Evolutionary conservation across 768 basidiomycete species (phyloP), one percentile per base, ranked within the genome.

Genomic region (Boletus coccyginus): DNA sequence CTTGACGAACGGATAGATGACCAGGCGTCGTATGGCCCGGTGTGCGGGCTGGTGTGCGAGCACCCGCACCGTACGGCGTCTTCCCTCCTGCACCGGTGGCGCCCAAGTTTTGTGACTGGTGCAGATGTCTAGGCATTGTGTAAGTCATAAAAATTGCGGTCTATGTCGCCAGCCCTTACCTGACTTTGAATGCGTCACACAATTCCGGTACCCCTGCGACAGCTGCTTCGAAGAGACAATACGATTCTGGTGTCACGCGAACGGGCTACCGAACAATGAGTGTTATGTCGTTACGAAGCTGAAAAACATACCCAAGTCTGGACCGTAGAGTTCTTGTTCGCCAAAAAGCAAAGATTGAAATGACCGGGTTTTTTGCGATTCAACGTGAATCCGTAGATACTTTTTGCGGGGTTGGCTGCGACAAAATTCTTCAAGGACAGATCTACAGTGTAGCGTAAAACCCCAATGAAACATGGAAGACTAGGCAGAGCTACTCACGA

Each of bases 131-230:
- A 59, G 41, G 52, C 40, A 27, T 38, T 31, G 36, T 41, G 51
- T 67, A 19, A 67, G 62, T 14, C 24, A 14, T 3, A 36, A 44
- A 36, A 38, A n/a, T 16, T 14, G 43, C 6, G 16, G 38, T 29
- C 10, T 1, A 42, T 21, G 7, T 29, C 24, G n/a, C 32, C 8
- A 46, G 19, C 64, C 19, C 78, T 63, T 64, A 86, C 86, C 87
- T 74, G 66, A 92, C 84, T 84, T 98, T 98, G 84, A 98, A 98
- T 19, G 95, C 94, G 70, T 98, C 95, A 61, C 96, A 97, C 6
- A 98, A 75, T 70, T 97, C 94, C 5, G 91, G 87, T 27, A 98
- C 92, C 38, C 92, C 94, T 8, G 91, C 86, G 27, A 93, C 92
- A 45, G 92, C 84, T 7, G 92, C 91, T 61, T 94, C 92, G 64